Conservation (phyloP, 2,329 filamentous ascomycete genomes). For the Tolypocladium pustulatum region DNA sequence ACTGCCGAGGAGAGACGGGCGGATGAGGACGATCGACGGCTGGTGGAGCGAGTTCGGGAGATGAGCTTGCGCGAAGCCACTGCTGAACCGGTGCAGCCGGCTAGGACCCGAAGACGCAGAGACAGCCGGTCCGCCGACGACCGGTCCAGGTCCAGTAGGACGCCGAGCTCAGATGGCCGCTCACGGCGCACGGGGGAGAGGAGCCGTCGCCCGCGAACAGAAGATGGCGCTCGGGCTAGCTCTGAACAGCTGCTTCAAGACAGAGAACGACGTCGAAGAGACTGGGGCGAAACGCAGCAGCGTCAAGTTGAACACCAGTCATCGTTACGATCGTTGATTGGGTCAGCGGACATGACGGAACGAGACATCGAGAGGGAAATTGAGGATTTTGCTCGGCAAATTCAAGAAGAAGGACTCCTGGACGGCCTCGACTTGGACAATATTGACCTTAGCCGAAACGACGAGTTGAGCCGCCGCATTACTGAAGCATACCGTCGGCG, state of each 20-base stretch:
- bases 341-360: conserved; percentile 65
- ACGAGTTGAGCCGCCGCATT: conserved; percentile 83
- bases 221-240: conserved; percentile 14
- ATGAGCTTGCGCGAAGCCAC: conserved; percentile 62
- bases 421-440: conserved; percentile 86
- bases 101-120: conserved; percentile 16
- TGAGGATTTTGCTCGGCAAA: conserved; percentile 80
- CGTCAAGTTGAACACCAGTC: conserved; percentile 79
- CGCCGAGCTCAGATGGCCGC: conserved; percentile 18
- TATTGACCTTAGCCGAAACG: conserved; percentile 72
- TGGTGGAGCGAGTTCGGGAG: conserved; percentile 62
- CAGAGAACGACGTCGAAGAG: conserved; percentile 18
- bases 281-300: conserved; percentile 35
- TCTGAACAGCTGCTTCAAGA: conserved; percentile 27
- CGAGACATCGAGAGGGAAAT: conserved; percentile 81
- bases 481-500: conserved; percentile 77
- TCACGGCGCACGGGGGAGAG: conserved; percentile 14
- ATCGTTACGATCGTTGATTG: conserved; percentile 75
- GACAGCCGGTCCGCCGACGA: conserved; percentile 25
- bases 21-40: conserved; percentile 56
- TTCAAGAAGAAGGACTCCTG: conserved; percentile 74
- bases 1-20: conserved; percentile 41
- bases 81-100: conserved; percentile 27
- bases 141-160: conserved; percentile 18
- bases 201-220: conserved; percentile 11